Percentiles rank a stretch among this genome's conserved stretches.
phyloP scores from a whole-genome alignment of 179 eudicot species.

The Sideroxylon spinosum region DNA sequence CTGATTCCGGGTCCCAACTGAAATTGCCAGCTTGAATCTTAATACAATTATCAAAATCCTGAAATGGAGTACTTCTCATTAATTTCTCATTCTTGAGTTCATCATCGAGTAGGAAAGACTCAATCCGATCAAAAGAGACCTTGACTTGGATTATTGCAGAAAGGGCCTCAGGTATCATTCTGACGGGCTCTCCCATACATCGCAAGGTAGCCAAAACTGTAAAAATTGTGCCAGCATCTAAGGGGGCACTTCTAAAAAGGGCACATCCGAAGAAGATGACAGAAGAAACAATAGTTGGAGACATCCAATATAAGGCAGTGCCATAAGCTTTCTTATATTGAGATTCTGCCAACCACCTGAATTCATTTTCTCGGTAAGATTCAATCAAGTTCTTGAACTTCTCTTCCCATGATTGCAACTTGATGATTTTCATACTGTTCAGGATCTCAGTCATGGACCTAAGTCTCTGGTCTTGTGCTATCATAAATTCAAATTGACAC shows the following conservation, averaged over 20 bases:
- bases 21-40: slow-evolving; percentile 32
- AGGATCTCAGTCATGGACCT: slow-evolving; percentile 59
- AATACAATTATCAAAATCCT: slow-evolving; percentile 18
- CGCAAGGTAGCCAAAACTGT: slow-evolving; percentile 62
- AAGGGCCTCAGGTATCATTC: slow-evolving; percentile 58
- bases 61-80: not conserved
- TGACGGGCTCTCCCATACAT: slow-evolving; percentile 64
- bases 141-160: slow-evolving; percentile 49
- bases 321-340: slow-evolving; percentile 38
- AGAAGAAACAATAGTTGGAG: slow-evolving; percentile 61
- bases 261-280: slow-evolving; percentile 51
- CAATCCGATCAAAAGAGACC: slow-evolving; percentile 63
- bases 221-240: slow-evolving; percentile 62
- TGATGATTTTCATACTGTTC: slow-evolving; percentile 63
- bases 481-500: slow-evolving; percentile 51
- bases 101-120: slow-evolving; percentile 43
- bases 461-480: slow-evolving; percentile 53
- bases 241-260: slow-evolving; percentile 46
- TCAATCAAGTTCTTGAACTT: slow-evolving; percentile 45
- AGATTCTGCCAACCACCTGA: slow-evolving; percentile 45
- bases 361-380: slow-evolving; percentile 44
- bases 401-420: slow-evolving; percentile 71
- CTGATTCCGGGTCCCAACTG: slow-evolving; percentile 40
- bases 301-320: slow-evolving; percentile 63
- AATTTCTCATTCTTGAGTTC: slow-evolving; percentile 38